These are phyloP conservation scores for Sphagnum tenellum DNA, from an alignment of 225 moss, liverwort and hornwort species.

Conservation along the genomic window DNA sequence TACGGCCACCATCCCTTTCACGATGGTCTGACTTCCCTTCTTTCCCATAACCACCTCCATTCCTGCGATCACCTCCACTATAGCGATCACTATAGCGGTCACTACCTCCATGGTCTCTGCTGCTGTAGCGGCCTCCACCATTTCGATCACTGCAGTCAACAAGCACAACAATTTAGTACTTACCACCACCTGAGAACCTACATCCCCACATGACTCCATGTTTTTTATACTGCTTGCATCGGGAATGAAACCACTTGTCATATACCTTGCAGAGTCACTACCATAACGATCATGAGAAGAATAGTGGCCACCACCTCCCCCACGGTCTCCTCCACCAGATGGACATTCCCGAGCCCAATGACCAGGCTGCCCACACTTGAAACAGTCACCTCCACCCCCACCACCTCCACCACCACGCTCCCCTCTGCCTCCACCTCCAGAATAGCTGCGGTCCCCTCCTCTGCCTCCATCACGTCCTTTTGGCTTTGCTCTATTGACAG, in stretches of 20 bases:
- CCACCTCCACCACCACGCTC: slow-evolving; percentile 43
- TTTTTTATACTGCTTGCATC: not conserved
- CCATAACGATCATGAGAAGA: slow-evolving; percentile 54
- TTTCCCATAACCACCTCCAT: slow-evolving; percentile 51
- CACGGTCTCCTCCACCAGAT: slow-evolving; percentile 49
- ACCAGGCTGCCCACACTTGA: slow-evolving; percentile 95
- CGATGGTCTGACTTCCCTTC: slow-evolving; percentile 48
- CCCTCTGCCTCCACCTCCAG: slow-evolving; percentile 69
- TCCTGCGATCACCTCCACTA: slow-evolving; percentile 53
- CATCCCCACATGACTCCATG: not conserved
- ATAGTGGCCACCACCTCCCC: slow-evolving; percentile 51
- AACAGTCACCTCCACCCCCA: slow-evolving; percentile 68
- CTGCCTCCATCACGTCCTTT: slow-evolving; percentile 71
- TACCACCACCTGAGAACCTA: not conserved
- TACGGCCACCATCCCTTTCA: slow-evolving; percentile 41
- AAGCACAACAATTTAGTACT: not conserved
- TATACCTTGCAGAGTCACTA: slow-evolving; percentile 38
- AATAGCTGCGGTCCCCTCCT: slow-evolving; percentile 60
- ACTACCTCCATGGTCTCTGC: slow-evolving; percentile 26
- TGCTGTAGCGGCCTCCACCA: slow-evolving; percentile 19
- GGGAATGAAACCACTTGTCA: not conserved
- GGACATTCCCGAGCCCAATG: slow-evolving; percentile 99
- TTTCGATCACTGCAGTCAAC: slow-evolving; percentile 65
- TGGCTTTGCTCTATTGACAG: slow-evolving; percentile 95
- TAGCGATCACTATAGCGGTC: slow-evolving; percentile 55